Percentiles rank a stretch among this genome's conserved stretches.
Evolutionary conservation across 345 rosid genomes (phyloP).

Genomic region (Dimocarpus longan): DNA sequence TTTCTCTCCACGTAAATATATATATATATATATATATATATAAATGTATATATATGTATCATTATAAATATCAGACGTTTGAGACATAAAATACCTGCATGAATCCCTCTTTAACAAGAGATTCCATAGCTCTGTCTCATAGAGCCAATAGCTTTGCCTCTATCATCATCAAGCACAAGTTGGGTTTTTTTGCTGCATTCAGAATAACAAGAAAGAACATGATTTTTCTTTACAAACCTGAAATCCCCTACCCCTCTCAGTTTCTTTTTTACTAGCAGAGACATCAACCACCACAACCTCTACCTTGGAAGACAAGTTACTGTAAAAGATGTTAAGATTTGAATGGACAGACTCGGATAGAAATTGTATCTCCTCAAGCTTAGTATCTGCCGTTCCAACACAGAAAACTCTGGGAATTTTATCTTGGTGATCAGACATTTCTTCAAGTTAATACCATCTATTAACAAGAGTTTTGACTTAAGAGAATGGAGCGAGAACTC

Average conservation of each 20-base stretch:
- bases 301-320: constrained; percentile 51
- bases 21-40: no score
- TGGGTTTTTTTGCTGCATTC: constrained; percentile 27
- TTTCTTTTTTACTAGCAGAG: constrained; percentile 49
- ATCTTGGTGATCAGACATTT: constrained; percentile 25
- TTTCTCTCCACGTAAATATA: no score
- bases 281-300: constrained; percentile 77
- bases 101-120: constrained; percentile 72
- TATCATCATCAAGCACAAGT: constrained; percentile 52
- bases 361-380: constrained; percentile 76
- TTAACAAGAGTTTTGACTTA: no score
- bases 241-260: constrained; percentile 39
- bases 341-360: constrained; percentile 64
- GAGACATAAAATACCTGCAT: constrained; percentile 57
- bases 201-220: constrained; percentile 49
- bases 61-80: background rate
- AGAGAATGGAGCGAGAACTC: background rate
- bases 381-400: constrained; percentile 83
- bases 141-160: constrained; percentile 30
- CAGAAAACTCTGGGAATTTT: constrained; percentile 55
- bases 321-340: constrained; percentile 47
- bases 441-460: background rate
- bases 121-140: constrained; percentile 56
- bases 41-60: background rate
- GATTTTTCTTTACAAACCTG: constrained; percentile 49